These are phyloP conservation scores for Daucus carota DNA, from an alignment of 129 eudicot species.

Conservation along the genomic window DNA sequence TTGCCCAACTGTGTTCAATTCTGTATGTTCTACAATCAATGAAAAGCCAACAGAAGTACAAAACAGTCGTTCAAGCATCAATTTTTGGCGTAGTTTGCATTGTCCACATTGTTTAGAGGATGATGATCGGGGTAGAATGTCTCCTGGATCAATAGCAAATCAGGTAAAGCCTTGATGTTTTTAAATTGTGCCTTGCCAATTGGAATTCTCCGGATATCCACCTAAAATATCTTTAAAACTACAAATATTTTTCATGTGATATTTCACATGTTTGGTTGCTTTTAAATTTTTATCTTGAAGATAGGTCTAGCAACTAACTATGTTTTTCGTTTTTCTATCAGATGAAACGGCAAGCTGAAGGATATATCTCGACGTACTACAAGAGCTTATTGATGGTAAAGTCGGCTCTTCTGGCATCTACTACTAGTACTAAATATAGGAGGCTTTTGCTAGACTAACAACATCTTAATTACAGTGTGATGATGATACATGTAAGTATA, in stretches of 20 bases:
- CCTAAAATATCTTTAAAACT: background rate
- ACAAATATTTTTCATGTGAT: background rate
- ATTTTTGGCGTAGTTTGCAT: slow-evolving; percentile 56
- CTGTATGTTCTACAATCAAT: slow-evolving; percentile 37
- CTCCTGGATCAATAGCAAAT: slow-evolving; percentile 73
- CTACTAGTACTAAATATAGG: background rate
- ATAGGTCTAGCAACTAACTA: background rate
- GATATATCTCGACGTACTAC: slow-evolving; percentile 73
- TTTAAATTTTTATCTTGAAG: background rate
- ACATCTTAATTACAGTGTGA: slow-evolving; percentile 58
- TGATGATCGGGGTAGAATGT: slow-evolving; percentile 39
- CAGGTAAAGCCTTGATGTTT: slow-evolving; percentile 43
- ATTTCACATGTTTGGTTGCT: background rate
- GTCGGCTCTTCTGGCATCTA: slow-evolving; percentile 1
- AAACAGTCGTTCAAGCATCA: slow-evolving; percentile 25
- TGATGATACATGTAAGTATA: slow-evolving; percentile 84
- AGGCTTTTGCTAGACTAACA: background rate
- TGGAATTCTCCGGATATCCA: background rate
- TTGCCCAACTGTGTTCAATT: slow-evolving; percentile 68
- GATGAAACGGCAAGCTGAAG: slow-evolving; percentile 88
- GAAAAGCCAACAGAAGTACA: slow-evolving; percentile 41
- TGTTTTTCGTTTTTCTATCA: slow-evolving; percentile 15
- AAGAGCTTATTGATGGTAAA: slow-evolving; percentile 81
- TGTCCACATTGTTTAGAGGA: slow-evolving; percentile 86
- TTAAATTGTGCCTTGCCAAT: background rate